phyloP scores from a whole-genome alignment of 345 rosid genomes.

The Syzygium aqueum region DNA sequence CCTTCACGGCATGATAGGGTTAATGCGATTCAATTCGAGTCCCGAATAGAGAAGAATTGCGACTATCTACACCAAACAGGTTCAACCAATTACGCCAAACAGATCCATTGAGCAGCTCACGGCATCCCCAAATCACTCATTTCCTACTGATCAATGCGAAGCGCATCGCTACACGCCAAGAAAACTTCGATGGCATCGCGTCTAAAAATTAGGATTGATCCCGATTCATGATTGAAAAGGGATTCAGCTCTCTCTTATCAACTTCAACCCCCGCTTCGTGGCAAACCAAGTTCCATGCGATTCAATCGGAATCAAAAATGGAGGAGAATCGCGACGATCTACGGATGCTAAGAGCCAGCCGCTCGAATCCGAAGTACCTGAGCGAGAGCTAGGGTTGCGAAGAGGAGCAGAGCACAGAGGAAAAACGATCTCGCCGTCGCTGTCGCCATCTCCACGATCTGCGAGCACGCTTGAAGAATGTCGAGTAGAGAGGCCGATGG shows the following conservation, averaged over 20 bases:
- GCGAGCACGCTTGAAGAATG: neutral
- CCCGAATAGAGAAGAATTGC: neutral
- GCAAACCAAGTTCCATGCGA: neutral
- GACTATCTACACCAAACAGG: neutral
- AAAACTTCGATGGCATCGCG: neutral
- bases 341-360: neutral
- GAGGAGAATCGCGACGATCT: neutral
- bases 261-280: neutral
- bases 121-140: neutral
- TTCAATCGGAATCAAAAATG: neutral
- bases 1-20: neutral
- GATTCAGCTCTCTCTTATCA: neutral
- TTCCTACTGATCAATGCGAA: neutral
- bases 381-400: conserved; percentile 30
- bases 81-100: neutral
- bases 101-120: neutral
- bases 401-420: conserved; percentile 25
- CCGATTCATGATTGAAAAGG: neutral
- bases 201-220: neutral
- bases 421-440: conserved; percentile 39
- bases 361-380: conserved; percentile 30
- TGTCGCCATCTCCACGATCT: neutral
- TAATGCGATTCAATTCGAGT: neutral
- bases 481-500: neutral
- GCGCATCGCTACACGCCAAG: neutral